phyloP scores from a whole-genome alignment of 805 yeast species.

The Starmerella stellata region DNA sequence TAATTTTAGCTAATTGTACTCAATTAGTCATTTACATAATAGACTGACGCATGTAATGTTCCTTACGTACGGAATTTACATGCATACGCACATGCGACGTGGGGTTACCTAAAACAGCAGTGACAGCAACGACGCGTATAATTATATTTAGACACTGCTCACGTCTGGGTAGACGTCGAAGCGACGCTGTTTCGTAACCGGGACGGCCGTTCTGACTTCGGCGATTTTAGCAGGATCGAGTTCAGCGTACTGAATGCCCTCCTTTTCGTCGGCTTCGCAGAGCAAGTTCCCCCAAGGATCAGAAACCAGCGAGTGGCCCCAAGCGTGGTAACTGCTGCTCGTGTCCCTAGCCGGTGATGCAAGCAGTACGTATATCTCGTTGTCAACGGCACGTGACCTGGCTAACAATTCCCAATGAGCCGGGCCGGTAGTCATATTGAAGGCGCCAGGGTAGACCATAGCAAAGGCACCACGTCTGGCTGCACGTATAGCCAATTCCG shows the following conservation, averaged over 20 bases:
- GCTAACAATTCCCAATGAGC: conserved; percentile 78
- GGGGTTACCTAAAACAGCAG: no score
- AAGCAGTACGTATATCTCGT: conserved; percentile 69
- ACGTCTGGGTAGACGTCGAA: conserved; percentile 44
- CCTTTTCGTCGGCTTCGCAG: conserved; percentile 62
- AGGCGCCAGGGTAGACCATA: conserved; percentile 78
- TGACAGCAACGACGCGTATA: no score
- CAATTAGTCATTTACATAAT: no score
- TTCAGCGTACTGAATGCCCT: conserved; percentile 57
- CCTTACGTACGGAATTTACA: no score
- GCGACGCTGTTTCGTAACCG: conserved; percentile 52
- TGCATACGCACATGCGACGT: no score
- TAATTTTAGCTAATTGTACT: no score
- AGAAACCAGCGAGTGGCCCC: conserved; percentile 69
- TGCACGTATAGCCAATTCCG: conserved; percentile 51
- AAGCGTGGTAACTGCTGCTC: conserved; percentile 61
- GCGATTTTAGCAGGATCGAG: conserved; percentile 44
- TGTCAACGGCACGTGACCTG: conserved; percentile 70
- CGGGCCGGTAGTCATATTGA: conserved; percentile 80
- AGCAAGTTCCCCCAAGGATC: conserved; percentile 80
- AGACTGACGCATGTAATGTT: no score
- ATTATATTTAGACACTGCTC: no score
- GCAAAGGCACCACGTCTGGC: conserved; percentile 53
- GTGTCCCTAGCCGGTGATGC: conserved; percentile 61
- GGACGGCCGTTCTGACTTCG: conserved; percentile 45